Percentiles rank a stretch among this genome's conserved stretches.
Evolutionary conservation across 306 rosid genomes (phyloP).

Genomic region (Phaseolus lunatus): DNA sequence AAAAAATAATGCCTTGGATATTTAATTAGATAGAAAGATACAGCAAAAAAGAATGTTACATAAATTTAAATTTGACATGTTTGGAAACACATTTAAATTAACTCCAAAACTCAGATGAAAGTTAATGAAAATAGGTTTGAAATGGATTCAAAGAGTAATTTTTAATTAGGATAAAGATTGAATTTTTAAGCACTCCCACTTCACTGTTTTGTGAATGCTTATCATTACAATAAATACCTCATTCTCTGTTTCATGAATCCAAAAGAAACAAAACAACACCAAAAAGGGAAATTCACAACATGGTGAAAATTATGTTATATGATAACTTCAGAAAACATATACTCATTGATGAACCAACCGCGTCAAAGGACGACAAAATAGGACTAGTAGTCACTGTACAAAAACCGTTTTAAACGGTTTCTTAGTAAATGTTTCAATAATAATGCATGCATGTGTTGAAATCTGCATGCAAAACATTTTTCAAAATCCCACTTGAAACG

Average conservation of each 20-base stretch:
- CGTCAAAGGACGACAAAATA: neutral
- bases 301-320: neutral
- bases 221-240: neutral
- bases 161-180: too few species aligned
- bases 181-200: too few species aligned
- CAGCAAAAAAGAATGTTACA: too few species aligned
- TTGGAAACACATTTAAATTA: too few species aligned
- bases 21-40: too few species aligned
- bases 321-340: neutral
- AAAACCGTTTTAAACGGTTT: slow-evolving; percentile 15
- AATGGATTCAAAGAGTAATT: too few species aligned
- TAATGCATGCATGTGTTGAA: slow-evolving; percentile 4
- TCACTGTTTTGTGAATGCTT: neutral
- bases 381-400: neutral
- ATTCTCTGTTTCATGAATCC: neutral
- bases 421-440: slow-evolving; percentile 13
- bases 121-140: too few species aligned
- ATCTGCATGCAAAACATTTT: slow-evolving; percentile 28
- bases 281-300: neutral
- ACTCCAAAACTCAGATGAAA: too few species aligned
- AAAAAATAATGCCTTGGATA: too few species aligned
- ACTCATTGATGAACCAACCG: neutral
- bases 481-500: slow-evolving; percentile 6
- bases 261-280: slow-evolving; percentile 3
- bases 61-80: too few species aligned